Evolutionary conservation across 2,329 filamentous ascomycete genomes (phyloP).

Genomic region (Trichoderma simmonsii): DNA sequence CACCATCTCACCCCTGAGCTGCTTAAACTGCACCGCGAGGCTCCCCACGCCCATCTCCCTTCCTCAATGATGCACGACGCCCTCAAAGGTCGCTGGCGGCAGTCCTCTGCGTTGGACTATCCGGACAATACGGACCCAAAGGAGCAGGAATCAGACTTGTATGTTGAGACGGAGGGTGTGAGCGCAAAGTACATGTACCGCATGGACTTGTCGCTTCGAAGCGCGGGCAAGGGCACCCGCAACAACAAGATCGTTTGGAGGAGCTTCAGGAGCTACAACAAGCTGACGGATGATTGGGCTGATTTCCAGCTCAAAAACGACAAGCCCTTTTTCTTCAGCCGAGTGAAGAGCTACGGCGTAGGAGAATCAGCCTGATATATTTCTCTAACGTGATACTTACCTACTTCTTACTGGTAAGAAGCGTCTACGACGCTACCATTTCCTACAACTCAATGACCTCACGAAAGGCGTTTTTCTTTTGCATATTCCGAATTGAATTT

Average conservation of each 20-base stretch:
- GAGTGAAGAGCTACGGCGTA: constrained; percentile 61
- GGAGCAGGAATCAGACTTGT: constrained; percentile 62
- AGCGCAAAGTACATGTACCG: constrained; percentile 77
- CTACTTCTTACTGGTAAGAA: no score
- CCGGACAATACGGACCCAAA: constrained; percentile 21
- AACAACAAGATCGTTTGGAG: constrained; percentile 90
- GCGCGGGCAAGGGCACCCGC: constrained; percentile 59
- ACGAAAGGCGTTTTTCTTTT: background rate
- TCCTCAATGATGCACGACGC: constrained; percentile 65
- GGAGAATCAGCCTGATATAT: background rate
- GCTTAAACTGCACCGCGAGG: constrained; percentile 46
- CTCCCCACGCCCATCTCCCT: constrained; percentile 31
- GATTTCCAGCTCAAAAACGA: constrained; percentile 68
- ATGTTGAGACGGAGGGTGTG: constrained; percentile 83
- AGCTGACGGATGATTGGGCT: constrained; percentile 83
- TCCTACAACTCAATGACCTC: background rate
- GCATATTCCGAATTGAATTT: background rate
- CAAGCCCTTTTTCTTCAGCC: constrained; percentile 65
- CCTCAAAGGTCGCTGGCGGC: constrained; percentile 54
- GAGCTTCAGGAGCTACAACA: constrained; percentile 88
- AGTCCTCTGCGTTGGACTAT: constrained; percentile 38
- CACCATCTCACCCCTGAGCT: constrained; percentile 74
- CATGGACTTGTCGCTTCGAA: constrained; percentile 72
- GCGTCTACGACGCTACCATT: background rate
- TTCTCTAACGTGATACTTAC: background rate